Conservation (phyloP, 805 yeast species). For the Suhomyces tanzawaensis region DNA sequence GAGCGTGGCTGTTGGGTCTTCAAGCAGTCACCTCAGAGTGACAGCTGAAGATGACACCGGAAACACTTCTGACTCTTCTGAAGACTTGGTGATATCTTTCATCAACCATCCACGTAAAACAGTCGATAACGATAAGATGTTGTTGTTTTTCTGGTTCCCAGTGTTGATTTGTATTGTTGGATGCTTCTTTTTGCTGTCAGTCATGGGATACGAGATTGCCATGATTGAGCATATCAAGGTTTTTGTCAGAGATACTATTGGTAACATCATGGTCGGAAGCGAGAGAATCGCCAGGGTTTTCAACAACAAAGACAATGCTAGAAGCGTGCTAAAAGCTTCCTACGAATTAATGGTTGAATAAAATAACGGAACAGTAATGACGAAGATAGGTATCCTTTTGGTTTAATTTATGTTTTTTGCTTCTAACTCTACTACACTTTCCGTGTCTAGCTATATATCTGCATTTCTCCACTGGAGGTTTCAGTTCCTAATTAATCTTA, state of each 20-base stretch:
- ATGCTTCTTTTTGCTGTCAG: conserved; percentile 43
- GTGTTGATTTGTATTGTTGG: conserved; percentile 56
- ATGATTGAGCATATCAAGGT: conserved; percentile 34
- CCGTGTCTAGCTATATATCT: no score
- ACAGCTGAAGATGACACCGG: conserved; percentile 27
- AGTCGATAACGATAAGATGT: conserved; percentile 72
- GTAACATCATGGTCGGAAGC: conserved; percentile 43
- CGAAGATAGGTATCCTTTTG: background rate
- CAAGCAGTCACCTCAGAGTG: conserved; percentile 2
- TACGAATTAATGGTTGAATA: background rate
- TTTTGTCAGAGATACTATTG: conserved; percentile 34
- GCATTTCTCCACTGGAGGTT: background rate
- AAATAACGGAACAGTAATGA: background rate
- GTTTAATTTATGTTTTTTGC: background rate
- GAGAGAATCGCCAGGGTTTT: conserved; percentile 41
- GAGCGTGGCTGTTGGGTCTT: conserved; percentile 5
- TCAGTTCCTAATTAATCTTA: background rate
- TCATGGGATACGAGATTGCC: conserved; percentile 39
- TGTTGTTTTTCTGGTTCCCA: conserved; percentile 90
- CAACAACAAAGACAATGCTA: conserved; percentile 12
- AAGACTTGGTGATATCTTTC: conserved; percentile 42
- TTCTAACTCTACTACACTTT: background rate
- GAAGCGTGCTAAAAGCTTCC: background rate
- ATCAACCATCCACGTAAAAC: conserved; percentile 47
- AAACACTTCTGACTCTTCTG: conserved; percentile 40